phyloP scores from a whole-genome alignment of 2,329 filamentous ascomycete genomes.

The Botrytis byssoidea region DNA sequence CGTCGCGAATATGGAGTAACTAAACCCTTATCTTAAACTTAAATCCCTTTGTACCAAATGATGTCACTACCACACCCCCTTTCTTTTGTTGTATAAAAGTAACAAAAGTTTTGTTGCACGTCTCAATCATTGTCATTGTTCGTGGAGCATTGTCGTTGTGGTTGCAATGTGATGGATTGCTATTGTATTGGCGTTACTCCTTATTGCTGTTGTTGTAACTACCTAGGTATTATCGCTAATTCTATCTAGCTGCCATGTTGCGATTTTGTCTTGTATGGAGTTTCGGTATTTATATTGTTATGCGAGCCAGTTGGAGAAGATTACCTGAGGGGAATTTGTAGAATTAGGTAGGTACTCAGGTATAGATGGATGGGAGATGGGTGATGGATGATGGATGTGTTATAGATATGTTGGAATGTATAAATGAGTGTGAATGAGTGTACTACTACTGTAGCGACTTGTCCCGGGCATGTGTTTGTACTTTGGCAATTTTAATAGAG shows the following conservation, averaged over 20 bases:
- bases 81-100: too few relatives aligned
- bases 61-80: not conserved
- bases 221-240: not conserved
- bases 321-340: not conserved
- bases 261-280: rapidly evolving
- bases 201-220: too few relatives aligned
- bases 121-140: not conserved
- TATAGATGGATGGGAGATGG: not conserved
- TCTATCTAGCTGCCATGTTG: not conserved
- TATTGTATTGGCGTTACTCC: too few relatives aligned
- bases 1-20: too few relatives aligned
- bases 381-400: too few relatives aligned
- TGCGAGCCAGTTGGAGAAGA: not conserved
- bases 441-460: not conserved
- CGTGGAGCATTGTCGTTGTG: not conserved
- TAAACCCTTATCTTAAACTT: too few relatives aligned
- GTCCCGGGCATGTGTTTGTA: not conserved
- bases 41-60: not conserved
- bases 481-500: not conserved
- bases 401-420: too few relatives aligned
- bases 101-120: not conserved
- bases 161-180: too few relatives aligned
- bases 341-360: too few relatives aligned
- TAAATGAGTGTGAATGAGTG: not conserved
- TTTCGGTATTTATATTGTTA: not conserved